Conservation (phyloP, 495 filamentous ascomycete species). For the Neurospora africana region DNA sequence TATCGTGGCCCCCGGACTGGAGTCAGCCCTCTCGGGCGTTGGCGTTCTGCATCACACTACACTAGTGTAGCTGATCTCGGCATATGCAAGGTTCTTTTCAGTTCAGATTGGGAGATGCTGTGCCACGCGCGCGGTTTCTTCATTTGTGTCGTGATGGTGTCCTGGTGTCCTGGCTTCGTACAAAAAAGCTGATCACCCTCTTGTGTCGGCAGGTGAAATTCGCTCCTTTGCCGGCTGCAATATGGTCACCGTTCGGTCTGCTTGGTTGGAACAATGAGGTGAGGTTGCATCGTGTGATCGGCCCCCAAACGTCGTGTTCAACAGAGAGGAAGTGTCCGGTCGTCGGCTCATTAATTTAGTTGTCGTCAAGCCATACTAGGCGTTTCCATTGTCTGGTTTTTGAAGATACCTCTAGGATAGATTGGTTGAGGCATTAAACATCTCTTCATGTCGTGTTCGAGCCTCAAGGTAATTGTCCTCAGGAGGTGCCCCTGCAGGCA, state of each 20-base stretch:
- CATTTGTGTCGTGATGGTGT: background rate
- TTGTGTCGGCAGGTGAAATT: background rate
- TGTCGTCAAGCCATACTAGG: background rate
- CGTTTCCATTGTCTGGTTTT: background rate
- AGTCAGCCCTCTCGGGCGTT: background rate
- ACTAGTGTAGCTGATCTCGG: background rate
- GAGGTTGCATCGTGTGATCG: background rate
- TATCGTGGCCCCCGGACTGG: background rate
- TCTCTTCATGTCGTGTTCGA: background rate
- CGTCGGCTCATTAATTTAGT: background rate
- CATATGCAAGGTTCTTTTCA: conserved; percentile 8
- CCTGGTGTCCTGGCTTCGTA: background rate
- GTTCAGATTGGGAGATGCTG: background rate
- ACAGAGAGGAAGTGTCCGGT: background rate
- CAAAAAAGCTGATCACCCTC: background rate
- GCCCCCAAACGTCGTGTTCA: background rate
- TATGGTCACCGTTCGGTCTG: background rate
- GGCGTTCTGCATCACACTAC: background rate
- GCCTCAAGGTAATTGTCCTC: background rate
- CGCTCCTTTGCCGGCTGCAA: background rate
- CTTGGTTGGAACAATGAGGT: background rate
- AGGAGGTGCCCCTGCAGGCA: background rate
- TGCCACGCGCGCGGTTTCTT: conserved; percentile 1
- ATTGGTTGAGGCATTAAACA: background rate
- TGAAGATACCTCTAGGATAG: background rate